Percentiles rank a stretch among this genome's conserved stretches.
These are phyloP conservation scores for Cetradonia linearis DNA, from an alignment of 495 filamentous ascomycete genomes.

Conservation along the genomic window DNA sequence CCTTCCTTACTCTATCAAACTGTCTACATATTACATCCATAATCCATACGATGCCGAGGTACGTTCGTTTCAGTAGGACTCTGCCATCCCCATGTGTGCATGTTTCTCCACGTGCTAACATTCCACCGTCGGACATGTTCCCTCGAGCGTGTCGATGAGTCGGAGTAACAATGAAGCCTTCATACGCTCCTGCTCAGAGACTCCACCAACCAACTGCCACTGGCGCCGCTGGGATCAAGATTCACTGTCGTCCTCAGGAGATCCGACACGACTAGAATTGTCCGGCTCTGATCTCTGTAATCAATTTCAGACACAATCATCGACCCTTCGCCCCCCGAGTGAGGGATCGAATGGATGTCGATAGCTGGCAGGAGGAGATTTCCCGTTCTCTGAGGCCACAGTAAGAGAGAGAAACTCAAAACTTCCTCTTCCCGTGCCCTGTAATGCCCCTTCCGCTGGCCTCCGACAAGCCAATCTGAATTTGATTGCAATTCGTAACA, in stretches of 20 bases:
- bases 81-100: too few species aligned
- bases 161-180: background rate
- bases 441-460: conserved; percentile 68
- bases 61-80: too few species aligned
- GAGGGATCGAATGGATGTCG: conserved; percentile 47
- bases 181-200: conserved; percentile 9
- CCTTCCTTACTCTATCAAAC: too few species aligned
- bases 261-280: conserved; percentile 65
- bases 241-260: conserved; percentile 66
- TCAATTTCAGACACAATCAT: conserved; percentile 63
- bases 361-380: conserved; percentile 64
- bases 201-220: conserved; percentile 46
- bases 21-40: too few species aligned
- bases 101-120: too few species aligned
- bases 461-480: conserved; percentile 71
- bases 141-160: background rate
- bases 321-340: conserved; percentile 20
- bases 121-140: too few species aligned
- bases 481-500: conserved; percentile 72
- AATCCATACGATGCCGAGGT: too few species aligned
- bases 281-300: conserved; percentile 64
- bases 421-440: conserved; percentile 43
- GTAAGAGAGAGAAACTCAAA: conserved; percentile 47
- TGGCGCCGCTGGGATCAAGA: conserved; percentile 53
- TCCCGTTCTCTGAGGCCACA: conserved; percentile 72